Evolutionary conservation across 2,329 filamentous ascomycete genomes (phyloP), one percentile per base, ranked within the genome.

Genomic region (Aspergillus thermomutatus): DNA sequence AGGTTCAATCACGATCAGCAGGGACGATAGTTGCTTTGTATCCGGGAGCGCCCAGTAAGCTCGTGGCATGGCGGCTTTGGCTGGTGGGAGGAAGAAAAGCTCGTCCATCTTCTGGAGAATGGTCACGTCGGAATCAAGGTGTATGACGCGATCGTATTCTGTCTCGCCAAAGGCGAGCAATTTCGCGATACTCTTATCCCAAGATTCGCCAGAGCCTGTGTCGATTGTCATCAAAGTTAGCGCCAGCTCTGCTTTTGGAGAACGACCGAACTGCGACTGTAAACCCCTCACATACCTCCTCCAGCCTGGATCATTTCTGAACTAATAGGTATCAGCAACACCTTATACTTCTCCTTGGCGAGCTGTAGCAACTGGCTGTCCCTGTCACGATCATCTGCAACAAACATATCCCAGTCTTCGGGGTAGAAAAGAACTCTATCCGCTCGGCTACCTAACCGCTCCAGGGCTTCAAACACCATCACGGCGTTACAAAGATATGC

Each of bases 141-240:
- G 77, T 34, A 86, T 75, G 23, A 86, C 76, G 41, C 83, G 79
- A 21, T 80, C 72, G 67, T 89, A 90, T 54, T 86, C 78, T 0
- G 82, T 83, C 52, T 88, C 83, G 57, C 86, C 86, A 67, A 89
- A 90, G 2, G 86, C 85, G 21, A 88, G 79, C 34, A 89, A 80
- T 68, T 91, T 90, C 23, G 86, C 87, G 64, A 85, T 85, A 2
- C 83, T 85, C 37, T 83, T 81, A 55, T 84, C 82, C 86, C 85
- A 88, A 1, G 84, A 84, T 19, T 73, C 77, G 61, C 70, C 59
- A 14, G 70, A 59, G 34, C 63, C 60, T 66, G 58, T 61, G 48
- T 52, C 14, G 25, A 54, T n/a, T 10, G 3, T 31, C 31, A 40
- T 23, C 11, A 37, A 17, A 47, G 28, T 53, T 46, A 52, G 34